Evolutionary conservation across 2,329 filamentous ascomycete species (phyloP), one percentile per base, ranked within the genome.

Genomic region (Fusarium brachygibbosum): DNA sequence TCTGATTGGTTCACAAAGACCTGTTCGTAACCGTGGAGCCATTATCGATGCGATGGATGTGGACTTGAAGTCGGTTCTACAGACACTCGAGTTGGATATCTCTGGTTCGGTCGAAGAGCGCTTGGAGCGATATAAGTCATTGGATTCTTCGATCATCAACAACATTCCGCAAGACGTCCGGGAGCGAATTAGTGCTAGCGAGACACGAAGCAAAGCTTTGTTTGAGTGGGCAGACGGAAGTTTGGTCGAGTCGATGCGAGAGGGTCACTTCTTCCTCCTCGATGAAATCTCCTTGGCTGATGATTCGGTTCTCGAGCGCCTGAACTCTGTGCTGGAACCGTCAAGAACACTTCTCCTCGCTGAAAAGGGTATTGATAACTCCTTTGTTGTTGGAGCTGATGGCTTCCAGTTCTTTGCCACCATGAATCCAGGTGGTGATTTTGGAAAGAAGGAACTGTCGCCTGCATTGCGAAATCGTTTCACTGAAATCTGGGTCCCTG

Each of bases 381-480:
- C 94, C 0, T 90, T 93, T 68, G 87, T 99, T 28, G 87, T 87
- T 38, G 96, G 92, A 8, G 80, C 85, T 13, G 85, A 91, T 40
- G 93, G 91, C 0, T 99, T 98, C 79, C 94, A 99, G 75, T 98
- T 99, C 79, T 88, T 99, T 63, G 95, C 96, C 5, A 99, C 96
- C 0, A 99, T 99, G 96, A 99, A 99, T 72, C 96, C 96, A 11
- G 97, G 97, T 51, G 96, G 97, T 45, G 96, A 99, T 76, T 99
- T 98, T 78, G 96, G 96, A 69, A 99, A 99, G 82, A 93, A 95
- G 72, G 96, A 99, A 78, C 86, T 99, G 14, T 99, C 96, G 1
- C 96, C 96, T 5, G 97, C 96, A 16, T 83, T 99, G 63, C 88
- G 96, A 45, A 99, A 99, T 77, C 92, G 96, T 63, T 97, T 99